Evolutionary conservation across 805 yeast genomes (phyloP).

Genomic region (Candida maltosa): DNA sequence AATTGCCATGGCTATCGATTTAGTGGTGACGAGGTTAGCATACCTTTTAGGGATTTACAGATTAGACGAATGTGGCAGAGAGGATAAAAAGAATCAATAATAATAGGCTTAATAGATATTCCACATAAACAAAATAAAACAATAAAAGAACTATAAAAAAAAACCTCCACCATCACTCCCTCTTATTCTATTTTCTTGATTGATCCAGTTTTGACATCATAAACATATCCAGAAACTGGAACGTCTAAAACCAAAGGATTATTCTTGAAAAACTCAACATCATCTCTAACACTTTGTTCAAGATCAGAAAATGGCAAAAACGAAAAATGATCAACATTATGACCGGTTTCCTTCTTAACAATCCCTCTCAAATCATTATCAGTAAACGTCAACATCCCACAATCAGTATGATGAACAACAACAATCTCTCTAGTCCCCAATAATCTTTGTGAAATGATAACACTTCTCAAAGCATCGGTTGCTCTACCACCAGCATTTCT

Average conservation of each 20-base stretch:
- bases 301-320: conserved; percentile 35
- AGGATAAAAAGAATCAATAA: neutral
- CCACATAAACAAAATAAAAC: neutral
- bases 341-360: conserved; percentile 27
- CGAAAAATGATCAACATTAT: conserved; percentile 23
- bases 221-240: conserved; percentile 36
- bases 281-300: conserved; percentile 32
- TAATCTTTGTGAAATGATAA: conserved; percentile 38
- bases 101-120: neutral
- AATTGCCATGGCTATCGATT: conserved; percentile 88
- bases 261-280: conserved; percentile 25
- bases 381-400: conserved; percentile 41
- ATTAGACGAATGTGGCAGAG: conserved; percentile 16
- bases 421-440: conserved; percentile 39
- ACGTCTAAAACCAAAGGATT: conserved; percentile 31
- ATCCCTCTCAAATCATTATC: conserved; percentile 27
- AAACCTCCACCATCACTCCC: neutral
- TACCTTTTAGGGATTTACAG: conserved; percentile 80
- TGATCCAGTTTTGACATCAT: conserved; percentile 34
- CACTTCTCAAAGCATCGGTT: conserved; percentile 33
- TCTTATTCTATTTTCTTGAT: conserved; percentile 19
- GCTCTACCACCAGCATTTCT: conserved; percentile 45
- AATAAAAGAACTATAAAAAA: neutral
- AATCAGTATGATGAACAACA: conserved; percentile 40
- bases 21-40: conserved; percentile 75